phyloP scores from a whole-genome alignment of 2,329 filamentous ascomycete genomes.

The Penicillium sp. region DNA sequence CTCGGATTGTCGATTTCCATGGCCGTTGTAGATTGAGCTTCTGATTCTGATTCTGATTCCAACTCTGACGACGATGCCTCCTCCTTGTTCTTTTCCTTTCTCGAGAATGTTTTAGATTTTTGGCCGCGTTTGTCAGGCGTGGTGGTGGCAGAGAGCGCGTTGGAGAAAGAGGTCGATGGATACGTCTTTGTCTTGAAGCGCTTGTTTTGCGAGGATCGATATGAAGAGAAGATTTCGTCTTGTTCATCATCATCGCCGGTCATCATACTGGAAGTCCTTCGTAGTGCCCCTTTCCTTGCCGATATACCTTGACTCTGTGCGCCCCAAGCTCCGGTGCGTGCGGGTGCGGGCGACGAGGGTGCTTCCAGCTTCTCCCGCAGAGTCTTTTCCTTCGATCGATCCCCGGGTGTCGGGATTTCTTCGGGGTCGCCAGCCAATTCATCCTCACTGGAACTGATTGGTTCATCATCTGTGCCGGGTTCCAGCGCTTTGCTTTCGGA shows the following conservation, averaged over 20 bases:
- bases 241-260: slow-evolving; percentile 13
- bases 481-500: slow-evolving; percentile 8
- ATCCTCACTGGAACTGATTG: slow-evolving; percentile 39
- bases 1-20: slow-evolving; percentile 26
- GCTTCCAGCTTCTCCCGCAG: slow-evolving; percentile 30
- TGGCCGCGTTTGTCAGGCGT: slow-evolving; percentile 6
- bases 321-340: background rate
- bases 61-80: slow-evolving; percentile 3
- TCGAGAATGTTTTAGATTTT: slow-evolving; percentile 3
- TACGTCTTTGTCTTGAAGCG: slow-evolving; percentile 23
- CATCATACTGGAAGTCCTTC: slow-evolving; percentile 17
- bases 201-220: slow-evolving; percentile 23
- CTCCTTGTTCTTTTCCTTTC: slow-evolving; percentile 6
- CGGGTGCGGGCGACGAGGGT: background rate
- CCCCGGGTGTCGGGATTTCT: slow-evolving; percentile 6
- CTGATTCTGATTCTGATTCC: slow-evolving; percentile 10
- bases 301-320: slow-evolving; percentile 13
- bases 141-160: slow-evolving; percentile 10
- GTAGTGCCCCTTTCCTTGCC: background rate
- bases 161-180: slow-evolving; percentile 21
- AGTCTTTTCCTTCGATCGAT: slow-evolving; percentile 14
- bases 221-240: slow-evolving; percentile 5
- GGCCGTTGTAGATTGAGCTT: slow-evolving; percentile 30
- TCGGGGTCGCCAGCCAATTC: slow-evolving; percentile 21
- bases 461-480: slow-evolving; percentile 41